Conservation (phyloP, 192 early-diverging fungal species). For the Coemansia sp. region DNA sequence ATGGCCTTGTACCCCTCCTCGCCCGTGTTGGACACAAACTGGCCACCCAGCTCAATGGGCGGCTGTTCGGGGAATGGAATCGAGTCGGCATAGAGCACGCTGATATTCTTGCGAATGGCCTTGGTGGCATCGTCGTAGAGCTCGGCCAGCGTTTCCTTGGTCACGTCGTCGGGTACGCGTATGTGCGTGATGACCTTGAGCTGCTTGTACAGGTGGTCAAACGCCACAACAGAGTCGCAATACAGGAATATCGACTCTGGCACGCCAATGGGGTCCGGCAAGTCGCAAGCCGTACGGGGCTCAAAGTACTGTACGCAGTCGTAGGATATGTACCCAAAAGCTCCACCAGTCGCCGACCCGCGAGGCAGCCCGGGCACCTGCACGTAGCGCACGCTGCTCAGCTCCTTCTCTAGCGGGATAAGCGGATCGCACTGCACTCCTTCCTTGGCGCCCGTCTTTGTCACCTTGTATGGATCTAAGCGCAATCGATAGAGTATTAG, state of each 20-base stretch:
- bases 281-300: conserved; percentile 75
- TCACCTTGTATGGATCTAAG: conserved; percentile 82
- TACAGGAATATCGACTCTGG: conserved; percentile 94
- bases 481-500: neutral
- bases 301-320: conserved; percentile 99
- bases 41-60: conserved; percentile 64
- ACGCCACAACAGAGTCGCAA: conserved; percentile 93
- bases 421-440: conserved; percentile 81
- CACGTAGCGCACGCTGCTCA: conserved; percentile 74
- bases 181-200: conserved; percentile 92
- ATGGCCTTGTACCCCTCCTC: conserved; percentile 87
- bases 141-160: conserved; percentile 54
- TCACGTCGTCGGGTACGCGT: conserved; percentile 59
- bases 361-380: conserved; percentile 76
- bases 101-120: conserved; percentile 69
- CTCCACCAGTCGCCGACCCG: conserved; percentile 70
- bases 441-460: conserved; percentile 74
- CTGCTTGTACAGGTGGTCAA: conserved; percentile 90
- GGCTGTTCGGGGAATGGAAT: conserved; percentile 80
- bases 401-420: conserved; percentile 78
- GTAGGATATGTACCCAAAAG: conserved; percentile 95
- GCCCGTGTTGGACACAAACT: conserved; percentile 84
- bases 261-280: conserved; percentile 82
- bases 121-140: conserved; percentile 70
- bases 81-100: conserved; percentile 64